A percentile compares a stretch with the other conserved stretches of the same genome.
phyloP scores from a whole-genome alignment of 176 grass and related monocot species.

The Phragmites australis region DNA sequence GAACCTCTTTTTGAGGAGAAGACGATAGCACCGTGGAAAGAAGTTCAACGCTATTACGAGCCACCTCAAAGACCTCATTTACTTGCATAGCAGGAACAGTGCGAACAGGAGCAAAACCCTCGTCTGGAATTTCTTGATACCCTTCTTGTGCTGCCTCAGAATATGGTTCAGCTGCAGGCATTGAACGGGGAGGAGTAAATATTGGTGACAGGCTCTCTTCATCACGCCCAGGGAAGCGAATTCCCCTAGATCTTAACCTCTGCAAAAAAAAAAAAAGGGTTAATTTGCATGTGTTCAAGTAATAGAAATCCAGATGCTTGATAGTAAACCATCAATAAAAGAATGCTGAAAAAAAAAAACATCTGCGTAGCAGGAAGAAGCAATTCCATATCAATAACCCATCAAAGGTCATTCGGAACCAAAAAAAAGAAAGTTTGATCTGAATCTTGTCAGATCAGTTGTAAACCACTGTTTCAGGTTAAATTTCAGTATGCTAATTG shows the following conservation, averaged over 20 bases:
- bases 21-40: constrained; percentile 88
- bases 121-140: constrained; percentile 65
- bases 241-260: constrained; percentile 93
- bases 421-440: not conserved
- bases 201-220: constrained; percentile 87
- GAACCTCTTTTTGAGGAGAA: constrained; percentile 73
- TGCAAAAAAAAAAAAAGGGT: constrained; percentile 38
- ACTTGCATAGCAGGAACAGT: constrained; percentile 63
- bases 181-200: constrained; percentile 69
- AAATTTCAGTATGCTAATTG: not conserved
- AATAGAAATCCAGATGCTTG: constrained; percentile 1
- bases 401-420: not conserved
- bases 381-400: not conserved
- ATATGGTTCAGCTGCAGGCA: constrained; percentile 57
- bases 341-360: not conserved
- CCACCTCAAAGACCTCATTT: constrained; percentile 71
- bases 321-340: constrained; percentile 1
- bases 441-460: not conserved
- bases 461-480: constrained; percentile 5
- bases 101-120: constrained; percentile 37
- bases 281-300: not conserved
- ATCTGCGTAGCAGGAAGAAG: not conserved
- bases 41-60: constrained; percentile 86
- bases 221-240: constrained; percentile 77
- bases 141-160: constrained; percentile 47